phyloP scores from a whole-genome alignment of 306 rosid species.

The Alnus rubra region DNA sequence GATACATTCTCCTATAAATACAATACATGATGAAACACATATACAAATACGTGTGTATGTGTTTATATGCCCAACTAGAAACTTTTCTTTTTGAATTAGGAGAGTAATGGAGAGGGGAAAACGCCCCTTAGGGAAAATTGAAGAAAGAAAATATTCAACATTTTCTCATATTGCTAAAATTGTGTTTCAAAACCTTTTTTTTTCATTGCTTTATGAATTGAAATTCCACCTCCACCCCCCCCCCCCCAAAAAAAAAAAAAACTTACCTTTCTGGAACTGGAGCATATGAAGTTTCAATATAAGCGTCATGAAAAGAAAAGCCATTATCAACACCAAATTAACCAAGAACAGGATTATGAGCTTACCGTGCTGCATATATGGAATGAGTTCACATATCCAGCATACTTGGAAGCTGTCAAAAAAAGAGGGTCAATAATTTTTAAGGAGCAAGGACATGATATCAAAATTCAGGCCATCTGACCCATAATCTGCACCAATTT shows the following conservation, averaged over 20 bases:
- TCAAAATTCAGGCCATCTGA: not conserved
- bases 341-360: constrained; percentile 21
- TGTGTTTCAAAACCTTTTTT: too few relatives aligned
- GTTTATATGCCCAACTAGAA: not conserved
- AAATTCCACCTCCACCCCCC: too few relatives aligned
- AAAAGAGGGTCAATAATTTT: constrained; percentile 5
- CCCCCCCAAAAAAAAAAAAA: too few relatives aligned
- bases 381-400: constrained; percentile 88
- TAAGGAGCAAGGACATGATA: not conserved
- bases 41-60: not conserved
- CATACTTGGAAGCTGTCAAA: constrained; percentile 89
- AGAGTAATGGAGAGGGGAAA: not conserved
- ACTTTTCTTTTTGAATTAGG: not conserved
- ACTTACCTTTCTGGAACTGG: not conserved
- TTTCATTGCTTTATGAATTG: too few relatives aligned
- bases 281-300: not conserved
- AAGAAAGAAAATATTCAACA: too few relatives aligned
- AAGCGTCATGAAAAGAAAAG: constrained; percentile 11
- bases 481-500: not conserved
- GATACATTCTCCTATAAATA: too few relatives aligned
- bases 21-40: too few relatives aligned
- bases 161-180: too few relatives aligned
- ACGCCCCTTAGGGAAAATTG: too few relatives aligned
- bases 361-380: constrained; percentile 92
- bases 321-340: not conserved